Percentiles rank a stretch among this genome's conserved stretches.
Conservation (phyloP, 768 basidiomycete species). For the Mycena kentingensis region DNA sequence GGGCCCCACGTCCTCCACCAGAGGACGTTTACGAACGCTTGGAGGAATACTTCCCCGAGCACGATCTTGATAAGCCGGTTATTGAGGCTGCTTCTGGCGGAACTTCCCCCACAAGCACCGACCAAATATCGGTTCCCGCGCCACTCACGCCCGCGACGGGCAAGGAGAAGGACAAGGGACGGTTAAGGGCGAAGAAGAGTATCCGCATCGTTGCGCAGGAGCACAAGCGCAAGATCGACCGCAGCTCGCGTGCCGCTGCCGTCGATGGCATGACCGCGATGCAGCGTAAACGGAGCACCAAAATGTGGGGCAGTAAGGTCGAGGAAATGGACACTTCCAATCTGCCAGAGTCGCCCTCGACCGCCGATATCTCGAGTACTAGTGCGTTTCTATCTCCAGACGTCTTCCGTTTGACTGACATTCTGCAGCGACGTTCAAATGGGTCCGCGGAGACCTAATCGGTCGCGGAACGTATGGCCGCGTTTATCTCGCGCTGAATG, state of each 20-base stretch:
- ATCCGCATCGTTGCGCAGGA: constrained; percentile 92
- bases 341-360: constrained; percentile 60
- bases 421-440: constrained; percentile 83
- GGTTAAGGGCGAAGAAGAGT: constrained; percentile 77
- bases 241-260: constrained; percentile 62
- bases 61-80: constrained; percentile 94
- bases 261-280: constrained; percentile 45
- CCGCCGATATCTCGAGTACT: constrained; percentile 63
- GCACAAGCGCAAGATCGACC: constrained; percentile 74
- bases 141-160: constrained; percentile 35
- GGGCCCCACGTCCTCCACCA: constrained; percentile 88
- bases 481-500: constrained; percentile 94
- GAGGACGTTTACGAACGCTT: constrained; percentile 93
- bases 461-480: constrained; percentile 96
- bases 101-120: constrained; percentile 70
- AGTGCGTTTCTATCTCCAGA: constrained; percentile 21
- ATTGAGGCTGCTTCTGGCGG: constrained; percentile 84
- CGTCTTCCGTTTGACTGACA: constrained; percentile 24
- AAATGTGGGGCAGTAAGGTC: constrained; percentile 90
- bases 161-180: constrained; percentile 41
- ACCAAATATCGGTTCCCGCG: constrained; percentile 46
- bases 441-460: constrained; percentile 97
- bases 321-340: constrained; percentile 90
- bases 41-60: constrained; percentile 93
- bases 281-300: constrained; percentile 83